Evolutionary conservation across 225 moss, liverwort and hornwort genomes (phyloP), one percentile per base, ranked within the genome.

Genomic region (Pseudoscleropodium purum): DNA sequence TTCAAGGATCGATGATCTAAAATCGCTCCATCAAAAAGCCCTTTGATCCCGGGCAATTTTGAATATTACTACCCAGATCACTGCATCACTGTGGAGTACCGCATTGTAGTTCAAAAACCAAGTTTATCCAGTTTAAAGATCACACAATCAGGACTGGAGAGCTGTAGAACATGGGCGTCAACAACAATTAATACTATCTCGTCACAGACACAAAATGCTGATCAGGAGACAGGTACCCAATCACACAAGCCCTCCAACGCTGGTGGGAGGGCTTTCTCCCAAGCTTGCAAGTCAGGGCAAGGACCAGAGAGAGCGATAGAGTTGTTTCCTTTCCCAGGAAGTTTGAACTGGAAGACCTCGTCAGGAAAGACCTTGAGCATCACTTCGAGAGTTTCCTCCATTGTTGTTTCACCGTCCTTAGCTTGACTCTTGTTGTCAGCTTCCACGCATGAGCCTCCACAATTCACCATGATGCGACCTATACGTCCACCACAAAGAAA

Each of bases 381-480:
- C 13, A 96, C 97, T 79, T 90, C 89, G 7, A 99, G 56, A 15
- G 97, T 99, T 89, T 96, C 96, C 87, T 92, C 66, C 99, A 96
- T 96, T 43, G 95, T 96, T 59, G 89, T 86, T 69, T 85, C 91
- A 30, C 99, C 97, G 79, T 94, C 94, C 88, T 94, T 96, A 34
- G 90, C 92, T 59, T 39, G 34, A 77, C 86, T 91, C 75, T 72
- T 86, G 59, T 91, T 92, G 37, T 89, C 95, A 52, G 96, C 94
- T 92, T 99, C 95, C 47, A 99, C 97, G 72, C 97, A 99, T 3
- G 94, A 95, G 43, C 99, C 99, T 90, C 99, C 99, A 74, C 97
- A 99, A 36, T 99, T 99, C 59, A 99, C 96, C 93, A 97, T 96
- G 29, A 97, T 92, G 85, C 95, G 96, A 65, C 96, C 96, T 94